A percentile compares a stretch with the other conserved stretches of the same genome.
These are phyloP conservation scores for Candida nanaspora DNA, from an alignment of 805 yeast genomes.

Conservation along the genomic window DNA sequence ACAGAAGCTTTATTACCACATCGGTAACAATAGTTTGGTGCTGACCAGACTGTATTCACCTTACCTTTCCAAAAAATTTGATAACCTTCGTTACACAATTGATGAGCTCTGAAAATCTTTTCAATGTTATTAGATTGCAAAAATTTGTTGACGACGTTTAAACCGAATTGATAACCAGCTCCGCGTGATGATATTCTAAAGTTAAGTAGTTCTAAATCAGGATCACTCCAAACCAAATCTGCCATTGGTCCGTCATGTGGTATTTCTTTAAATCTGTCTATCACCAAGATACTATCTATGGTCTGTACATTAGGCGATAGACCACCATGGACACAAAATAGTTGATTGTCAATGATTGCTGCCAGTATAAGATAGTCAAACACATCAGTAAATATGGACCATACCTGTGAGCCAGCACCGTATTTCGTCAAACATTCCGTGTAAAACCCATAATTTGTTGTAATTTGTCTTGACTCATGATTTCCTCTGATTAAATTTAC, in stretches of 20 bases:
- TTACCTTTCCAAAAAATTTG: slow-evolving; percentile 86
- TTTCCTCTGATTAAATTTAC: slow-evolving; percentile 85
- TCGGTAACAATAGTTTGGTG: slow-evolving; percentile 95
- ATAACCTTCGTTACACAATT: slow-evolving; percentile 92
- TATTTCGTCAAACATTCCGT: slow-evolving; percentile 90
- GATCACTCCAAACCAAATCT: slow-evolving; percentile 97
- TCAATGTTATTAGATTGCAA: slow-evolving; percentile 68
- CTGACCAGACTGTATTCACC: slow-evolving; percentile 96
- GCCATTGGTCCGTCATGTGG: slow-evolving; percentile 99
- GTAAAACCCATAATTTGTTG: slow-evolving; percentile 95
- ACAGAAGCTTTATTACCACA: slow-evolving; percentile 98
- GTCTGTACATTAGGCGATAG: slow-evolving; percentile 92
- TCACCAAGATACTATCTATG: slow-evolving; percentile 81
- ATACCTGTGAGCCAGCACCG: slow-evolving; percentile 63
- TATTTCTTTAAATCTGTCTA: slow-evolving; percentile 88
- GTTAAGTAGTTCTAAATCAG: slow-evolving; percentile 74
- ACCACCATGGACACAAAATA: slow-evolving; percentile 97
- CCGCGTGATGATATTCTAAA: slow-evolving; percentile 92
- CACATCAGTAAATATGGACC: slow-evolving; percentile 86
- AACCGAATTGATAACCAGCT: slow-evolving; percentile 96
- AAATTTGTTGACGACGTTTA: slow-evolving; percentile 83
- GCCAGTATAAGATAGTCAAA: slow-evolving; percentile 87
- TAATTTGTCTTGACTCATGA: slow-evolving; percentile 94
- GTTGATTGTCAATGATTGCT: slow-evolving; percentile 81
- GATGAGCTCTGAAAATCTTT: slow-evolving; percentile 90